phyloP scores from a whole-genome alignment of 2,329 filamentous ascomycete species.

The Dendryphion nanum region DNA sequence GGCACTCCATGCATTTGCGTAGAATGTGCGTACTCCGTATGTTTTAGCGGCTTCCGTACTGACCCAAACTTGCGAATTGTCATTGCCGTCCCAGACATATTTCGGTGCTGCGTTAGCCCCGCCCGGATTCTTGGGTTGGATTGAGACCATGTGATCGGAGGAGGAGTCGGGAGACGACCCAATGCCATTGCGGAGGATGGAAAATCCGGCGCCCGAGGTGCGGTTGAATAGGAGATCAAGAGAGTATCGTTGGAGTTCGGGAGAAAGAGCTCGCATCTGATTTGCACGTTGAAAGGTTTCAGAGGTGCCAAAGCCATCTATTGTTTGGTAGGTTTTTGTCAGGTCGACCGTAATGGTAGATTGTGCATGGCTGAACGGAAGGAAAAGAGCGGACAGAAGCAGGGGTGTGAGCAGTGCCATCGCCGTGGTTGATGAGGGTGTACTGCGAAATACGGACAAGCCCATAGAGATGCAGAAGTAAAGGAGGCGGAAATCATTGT shows the following conservation, averaged over 20 bases:
- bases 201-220: constrained; percentile 45
- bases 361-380: constrained; percentile 15
- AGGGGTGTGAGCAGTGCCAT: constrained; percentile 10
- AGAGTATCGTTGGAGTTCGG: constrained; percentile 39
- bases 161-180: constrained; percentile 45
- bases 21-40: constrained; percentile 47
- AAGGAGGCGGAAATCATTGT: too few species aligned
- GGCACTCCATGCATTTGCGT: constrained; percentile 52
- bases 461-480: too few species aligned
- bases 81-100: constrained; percentile 30
- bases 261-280: constrained; percentile 42
- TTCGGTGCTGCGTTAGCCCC: constrained; percentile 21
- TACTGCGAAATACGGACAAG: too few species aligned
- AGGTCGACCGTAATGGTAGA: constrained; percentile 43
- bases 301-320: constrained; percentile 49
- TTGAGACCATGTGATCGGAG: constrained; percentile 38
- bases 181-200: constrained; percentile 48
- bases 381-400: too few species aligned
- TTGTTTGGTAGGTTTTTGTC: constrained; percentile 45
- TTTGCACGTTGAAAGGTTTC: constrained; percentile 49
- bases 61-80: constrained; percentile 52
- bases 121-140: constrained; percentile 25
- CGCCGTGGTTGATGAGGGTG: background rate
- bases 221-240: constrained; percentile 49
- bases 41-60: constrained; percentile 47